phyloP scores from a whole-genome alignment of 306 rosid species.

The Pterocarpus macrocarpus region DNA sequence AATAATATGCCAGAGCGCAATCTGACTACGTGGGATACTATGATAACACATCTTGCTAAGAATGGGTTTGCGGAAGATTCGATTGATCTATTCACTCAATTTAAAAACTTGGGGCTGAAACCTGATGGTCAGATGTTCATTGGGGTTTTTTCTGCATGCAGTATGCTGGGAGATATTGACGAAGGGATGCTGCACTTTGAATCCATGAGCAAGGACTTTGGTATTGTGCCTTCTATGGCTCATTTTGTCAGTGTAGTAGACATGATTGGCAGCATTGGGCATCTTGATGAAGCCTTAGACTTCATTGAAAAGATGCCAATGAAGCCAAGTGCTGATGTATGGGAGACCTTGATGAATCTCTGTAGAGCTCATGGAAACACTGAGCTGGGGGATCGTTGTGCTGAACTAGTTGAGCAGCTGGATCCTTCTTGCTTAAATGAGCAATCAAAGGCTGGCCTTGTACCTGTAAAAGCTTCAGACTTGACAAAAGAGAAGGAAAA shows the following conservation, averaged over 20 bases:
- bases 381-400: slow-evolving; percentile 80
- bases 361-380: slow-evolving; percentile 79
- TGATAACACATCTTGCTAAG: slow-evolving; percentile 75
- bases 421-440: slow-evolving; percentile 69
- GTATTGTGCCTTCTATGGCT: slow-evolving; percentile 67
- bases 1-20: slow-evolving; percentile 68
- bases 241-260: slow-evolving; percentile 73
- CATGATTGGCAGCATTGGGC: slow-evolving; percentile 80
- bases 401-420: slow-evolving; percentile 72
- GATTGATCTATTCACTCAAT: slow-evolving; percentile 72
- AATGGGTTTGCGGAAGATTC: slow-evolving; percentile 82
- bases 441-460: slow-evolving; percentile 76
- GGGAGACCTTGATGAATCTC: slow-evolving; percentile 84
- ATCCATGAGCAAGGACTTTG: slow-evolving; percentile 75
- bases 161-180: slow-evolving; percentile 64
- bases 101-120: slow-evolving; percentile 66
- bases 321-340: slow-evolving; percentile 66
- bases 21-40: slow-evolving; percentile 83
- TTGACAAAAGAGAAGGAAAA: slow-evolving; percentile 66
- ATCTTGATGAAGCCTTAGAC: slow-evolving; percentile 80
- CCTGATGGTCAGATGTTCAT: slow-evolving; percentile 79
- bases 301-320: slow-evolving; percentile 78
- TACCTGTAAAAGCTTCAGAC: slow-evolving; percentile 68
- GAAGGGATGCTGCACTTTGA: slow-evolving; percentile 79
- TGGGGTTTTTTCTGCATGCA: slow-evolving; percentile 71